Conservation (phyloP, 768 basidiomycete genomes). For the Basidioascus undulatus region DNA sequence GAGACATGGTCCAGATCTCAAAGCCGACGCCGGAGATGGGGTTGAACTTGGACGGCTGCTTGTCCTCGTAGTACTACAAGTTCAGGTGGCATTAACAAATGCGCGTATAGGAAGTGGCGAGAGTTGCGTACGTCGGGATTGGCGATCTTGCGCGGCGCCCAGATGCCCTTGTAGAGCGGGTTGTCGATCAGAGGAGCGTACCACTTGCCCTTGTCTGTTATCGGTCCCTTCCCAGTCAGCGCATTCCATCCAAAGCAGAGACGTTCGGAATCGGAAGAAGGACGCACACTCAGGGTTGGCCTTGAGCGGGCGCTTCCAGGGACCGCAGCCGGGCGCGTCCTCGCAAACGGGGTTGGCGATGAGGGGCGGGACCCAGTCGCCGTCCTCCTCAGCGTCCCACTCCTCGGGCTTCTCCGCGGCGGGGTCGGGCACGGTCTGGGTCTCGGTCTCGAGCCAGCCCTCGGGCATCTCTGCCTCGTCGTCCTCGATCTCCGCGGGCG, state of each 20-base stretch:
- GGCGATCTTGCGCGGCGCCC: slow-evolving; percentile 71
- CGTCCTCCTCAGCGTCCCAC: slow-evolving; percentile 99
- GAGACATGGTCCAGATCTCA: slow-evolving; percentile 99
- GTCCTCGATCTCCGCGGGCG: slow-evolving; percentile 74
- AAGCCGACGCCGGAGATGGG: slow-evolving; percentile 46
- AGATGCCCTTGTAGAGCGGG: slow-evolving; percentile 88
- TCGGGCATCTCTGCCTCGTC: slow-evolving; percentile 71
- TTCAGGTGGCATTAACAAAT: background rate
- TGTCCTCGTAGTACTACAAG: slow-evolving; percentile 56
- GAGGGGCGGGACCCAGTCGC: slow-evolving; percentile 86
- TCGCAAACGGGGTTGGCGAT: slow-evolving; percentile 75
- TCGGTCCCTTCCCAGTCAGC: too few relatives aligned
- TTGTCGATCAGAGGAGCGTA: slow-evolving; percentile 82
- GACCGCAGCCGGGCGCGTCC: slow-evolving; percentile 78
- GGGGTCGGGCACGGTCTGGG: slow-evolving; percentile 58
- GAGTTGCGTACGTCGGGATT: slow-evolving; percentile 32
- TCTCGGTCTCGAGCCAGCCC: slow-evolving; percentile 86
- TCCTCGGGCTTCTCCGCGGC: slow-evolving; percentile 80
- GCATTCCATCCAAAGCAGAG: too few relatives aligned
- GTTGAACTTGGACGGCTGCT: slow-evolving; percentile 49
- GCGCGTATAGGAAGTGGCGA: background rate
- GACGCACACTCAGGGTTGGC: background rate
- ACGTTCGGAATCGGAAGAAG: background rate
- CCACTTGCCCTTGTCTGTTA: slow-evolving; percentile 99
- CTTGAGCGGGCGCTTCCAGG: slow-evolving; percentile 70